A percentile compares a stretch with the other conserved stretches of the same genome.
Evolutionary conservation across 352 stramenopile genomes (phyloP).

Genomic region (Hyaloperonospora arabidopsidis): DNA sequence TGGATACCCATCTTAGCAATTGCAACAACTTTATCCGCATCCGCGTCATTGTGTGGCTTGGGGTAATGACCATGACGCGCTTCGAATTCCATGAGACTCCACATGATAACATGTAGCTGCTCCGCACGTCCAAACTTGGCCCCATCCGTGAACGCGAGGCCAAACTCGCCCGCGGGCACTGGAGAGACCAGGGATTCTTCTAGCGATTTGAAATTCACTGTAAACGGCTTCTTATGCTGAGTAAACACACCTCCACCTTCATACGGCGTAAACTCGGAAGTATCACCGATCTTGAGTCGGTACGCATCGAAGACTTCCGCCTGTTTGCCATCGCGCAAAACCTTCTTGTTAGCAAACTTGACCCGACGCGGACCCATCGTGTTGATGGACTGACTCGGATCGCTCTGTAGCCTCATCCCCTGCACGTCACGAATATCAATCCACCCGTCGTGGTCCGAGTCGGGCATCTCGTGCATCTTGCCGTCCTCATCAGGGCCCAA

Average conservation of each 20-base stretch:
- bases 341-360: conserved; percentile 79
- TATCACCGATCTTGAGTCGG: conserved; percentile 75
- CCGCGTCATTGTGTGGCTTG: conserved; percentile 49
- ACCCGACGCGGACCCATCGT: conserved; percentile 65
- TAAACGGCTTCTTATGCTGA: conserved; percentile 79
- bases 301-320: conserved; percentile 82
- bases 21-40: conserved; percentile 56
- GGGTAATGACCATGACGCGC: conserved; percentile 55
- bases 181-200: conserved; percentile 62
- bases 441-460: conserved; percentile 81
- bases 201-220: conserved; percentile 65
- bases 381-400: conserved; percentile 70
- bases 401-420: conserved; percentile 55
- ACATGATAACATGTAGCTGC: conserved; percentile 69
- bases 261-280: conserved; percentile 72
- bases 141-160: conserved; percentile 82
- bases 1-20: conserved; percentile 63
- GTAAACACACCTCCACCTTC: conserved; percentile 73
- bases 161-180: conserved; percentile 59
- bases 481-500: conserved; percentile 76
- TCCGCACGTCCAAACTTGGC: conserved; percentile 83
- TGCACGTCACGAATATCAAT: conserved; percentile 80
- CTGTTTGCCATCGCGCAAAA: conserved; percentile 80
- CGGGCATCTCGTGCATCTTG: conserved; percentile 85
- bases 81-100: conserved; percentile 77